Evolutionary conservation across 768 basidiomycete species (phyloP).

Genomic region (Phylloporus sp.): DNA sequence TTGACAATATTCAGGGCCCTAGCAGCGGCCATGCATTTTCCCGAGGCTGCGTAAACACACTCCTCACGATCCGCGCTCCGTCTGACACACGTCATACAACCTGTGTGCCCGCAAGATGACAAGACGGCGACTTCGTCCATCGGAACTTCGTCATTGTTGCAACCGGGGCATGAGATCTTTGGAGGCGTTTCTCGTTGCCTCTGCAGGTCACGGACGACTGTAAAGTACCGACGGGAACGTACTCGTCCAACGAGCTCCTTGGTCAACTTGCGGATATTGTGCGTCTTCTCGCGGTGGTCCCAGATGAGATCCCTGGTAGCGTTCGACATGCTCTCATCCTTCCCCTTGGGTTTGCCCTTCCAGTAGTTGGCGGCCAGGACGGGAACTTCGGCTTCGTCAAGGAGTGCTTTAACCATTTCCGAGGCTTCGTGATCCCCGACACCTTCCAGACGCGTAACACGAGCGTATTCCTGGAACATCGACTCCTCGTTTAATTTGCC

Average conservation of each 20-base stretch:
- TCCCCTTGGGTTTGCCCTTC: constrained; percentile 44
- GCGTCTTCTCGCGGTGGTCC: constrained; percentile 83
- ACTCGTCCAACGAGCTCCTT: constrained; percentile 90
- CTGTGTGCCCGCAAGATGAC: constrained; percentile 89
- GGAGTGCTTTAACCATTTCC: constrained; percentile 49
- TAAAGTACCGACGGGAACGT: constrained; percentile 89
- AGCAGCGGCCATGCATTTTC: constrained; percentile 74
- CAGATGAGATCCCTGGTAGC: constrained; percentile 60
- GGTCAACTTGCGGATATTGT: constrained; percentile 74
- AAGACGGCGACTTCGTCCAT: constrained; percentile 74
- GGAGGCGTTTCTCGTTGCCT: constrained; percentile 60
- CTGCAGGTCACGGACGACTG: constrained; percentile 84
- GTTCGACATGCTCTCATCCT: constrained; percentile 52
- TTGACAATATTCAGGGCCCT: constrained; percentile 78
- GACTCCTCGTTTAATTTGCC: constrained; percentile 62
- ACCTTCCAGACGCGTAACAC: constrained; percentile 57
- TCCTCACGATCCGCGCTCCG: constrained; percentile 70
- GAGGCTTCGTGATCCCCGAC: constrained; percentile 77
- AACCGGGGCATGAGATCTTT: constrained; percentile 57
- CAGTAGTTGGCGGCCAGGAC: constrained; percentile 25
- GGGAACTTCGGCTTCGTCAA: constrained; percentile 55
- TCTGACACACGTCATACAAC: constrained; percentile 71
- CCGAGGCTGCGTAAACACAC: constrained; percentile 69
- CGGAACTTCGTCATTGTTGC: constrained; percentile 50
- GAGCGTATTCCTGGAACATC: constrained; percentile 74